Base-by-base conservation (phyloP, 2,329 filamentous ascomycete genomes). In the Claviceps africana region DNA sequence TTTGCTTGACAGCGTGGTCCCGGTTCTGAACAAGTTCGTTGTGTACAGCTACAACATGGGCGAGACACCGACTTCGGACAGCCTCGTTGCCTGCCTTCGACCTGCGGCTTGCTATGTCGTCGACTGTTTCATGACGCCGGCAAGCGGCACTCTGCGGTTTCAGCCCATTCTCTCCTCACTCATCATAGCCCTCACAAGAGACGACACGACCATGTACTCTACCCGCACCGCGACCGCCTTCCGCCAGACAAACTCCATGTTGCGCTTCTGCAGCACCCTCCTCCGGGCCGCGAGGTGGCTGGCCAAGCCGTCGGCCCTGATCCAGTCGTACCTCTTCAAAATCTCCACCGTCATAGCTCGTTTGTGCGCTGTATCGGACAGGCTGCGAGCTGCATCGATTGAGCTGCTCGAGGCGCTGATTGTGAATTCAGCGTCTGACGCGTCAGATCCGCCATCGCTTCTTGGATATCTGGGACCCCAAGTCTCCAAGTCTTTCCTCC, bases 361-460 rank as follows among this genome's bases (percentile, higher is more conserved):
- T 48, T 70, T 95, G 1, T 91, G 86, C 63, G 86, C 85, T 2
- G 75, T 79, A 1, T 78, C 83, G 55, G 80, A 86, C 55, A 66
- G 70, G 8, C 88, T 86, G 65, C 81, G 79, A 59, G 72, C 75
- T 15, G 76, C 83, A 2, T 78, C 85, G 1, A 75, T 90, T 33
- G 73, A 76, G 28, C 70, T 96, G 2, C 71, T 95, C 8, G 82
- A 89, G 55, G 79, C 82, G 11, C 69, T 95, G 19, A 81, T 95
- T 30, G 74, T 82, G 44, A 83, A 78, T 57, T 83, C 85, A 25
- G 80, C 83, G 25, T 79, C 79, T 55, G 71, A 75, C 17, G 70
- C 77, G 31, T 76, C 75, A n/a, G 89, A 96, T 59, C 88, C 90
- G 1, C 87, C 88, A n/a, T 96, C 91, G 7, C 75, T 98, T n/a